A percentile compares a stretch with the other conserved stretches of the same genome.
Evolutionary conservation across 2,329 filamentous ascomycete genomes (phyloP).

Genomic region (Chrysosporium queenslandicum): DNA sequence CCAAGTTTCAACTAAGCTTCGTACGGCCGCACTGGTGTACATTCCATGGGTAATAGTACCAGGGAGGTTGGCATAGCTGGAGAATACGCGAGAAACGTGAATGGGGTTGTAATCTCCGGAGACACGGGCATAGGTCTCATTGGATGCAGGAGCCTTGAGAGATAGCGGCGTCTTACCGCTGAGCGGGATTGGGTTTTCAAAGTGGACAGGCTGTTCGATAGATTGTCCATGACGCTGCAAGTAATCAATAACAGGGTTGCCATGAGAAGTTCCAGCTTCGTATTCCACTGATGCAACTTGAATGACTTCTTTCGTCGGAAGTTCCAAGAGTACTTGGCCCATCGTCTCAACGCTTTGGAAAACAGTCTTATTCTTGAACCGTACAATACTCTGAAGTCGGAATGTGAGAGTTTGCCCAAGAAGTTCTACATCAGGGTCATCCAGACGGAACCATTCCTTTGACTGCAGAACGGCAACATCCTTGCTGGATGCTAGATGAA

Average conservation of each 20-base stretch:
- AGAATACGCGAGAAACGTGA: conserved; percentile 93
- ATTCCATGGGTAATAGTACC: conserved; percentile 98
- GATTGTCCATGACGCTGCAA: conserved; percentile 81
- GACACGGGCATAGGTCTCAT: conserved; percentile 95
- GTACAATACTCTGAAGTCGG: conserved; percentile 82
- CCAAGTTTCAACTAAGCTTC: conserved; percentile 96
- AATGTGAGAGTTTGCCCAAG: conserved; percentile 90
- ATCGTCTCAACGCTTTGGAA: conserved; percentile 87
- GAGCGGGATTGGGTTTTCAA: conserved; percentile 93
- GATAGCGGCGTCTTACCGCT: conserved; percentile 83
- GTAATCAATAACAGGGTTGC: conserved; percentile 95
- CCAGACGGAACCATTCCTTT: conserved; percentile 93
- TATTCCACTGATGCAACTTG: conserved; percentile 97
- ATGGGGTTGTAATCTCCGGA: conserved; percentile 99
- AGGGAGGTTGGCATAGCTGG: conserved; percentile 86
- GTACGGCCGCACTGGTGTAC: conserved; percentile 95
- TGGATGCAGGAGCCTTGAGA: conserved; percentile 84
- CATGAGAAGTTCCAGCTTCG: conserved; percentile 78
- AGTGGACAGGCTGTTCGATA: conserved; percentile 91
- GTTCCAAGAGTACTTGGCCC: conserved; percentile 83
- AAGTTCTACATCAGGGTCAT: conserved; percentile 75
- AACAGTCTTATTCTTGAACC: conserved; percentile 88
- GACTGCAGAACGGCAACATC: conserved; percentile 89
- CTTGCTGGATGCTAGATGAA: conserved; percentile 76
- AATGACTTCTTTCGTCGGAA: conserved; percentile 93